Percentiles rank a stretch among this genome's conserved stretches.
Conservation (phyloP, 2,329 filamentous ascomycete genomes). For the Pseudofabraea citricarpa region DNA sequence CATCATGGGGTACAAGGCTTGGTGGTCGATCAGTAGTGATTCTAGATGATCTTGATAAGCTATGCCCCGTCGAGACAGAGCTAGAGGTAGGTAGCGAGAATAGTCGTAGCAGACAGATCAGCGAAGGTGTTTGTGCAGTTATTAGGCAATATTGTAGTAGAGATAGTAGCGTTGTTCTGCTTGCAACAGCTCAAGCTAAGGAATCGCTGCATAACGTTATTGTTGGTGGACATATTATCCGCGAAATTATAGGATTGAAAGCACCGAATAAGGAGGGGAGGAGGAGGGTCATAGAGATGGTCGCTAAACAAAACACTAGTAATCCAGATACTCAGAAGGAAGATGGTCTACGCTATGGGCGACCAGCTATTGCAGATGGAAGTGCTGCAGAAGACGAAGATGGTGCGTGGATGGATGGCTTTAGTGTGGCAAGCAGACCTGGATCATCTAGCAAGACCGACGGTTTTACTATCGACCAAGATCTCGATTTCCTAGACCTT, state of each 20-base stretch:
- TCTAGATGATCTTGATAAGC: conserved; percentile 86
- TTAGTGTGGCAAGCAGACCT: conserved; percentile 48
- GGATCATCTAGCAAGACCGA: conserved; percentile 35
- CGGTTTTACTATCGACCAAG: conserved; percentile 68
- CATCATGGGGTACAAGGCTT: conserved; percentile 84
- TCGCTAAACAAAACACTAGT: conserved; percentile 54
- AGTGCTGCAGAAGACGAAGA: conserved; percentile 48
- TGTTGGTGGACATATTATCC: conserved; percentile 84
- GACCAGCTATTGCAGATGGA: conserved; percentile 48
- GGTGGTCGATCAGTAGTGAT: conserved; percentile 82
- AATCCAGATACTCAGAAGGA: conserved; percentile 33
- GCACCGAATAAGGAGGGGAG: conserved; percentile 90
- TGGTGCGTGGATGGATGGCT: conserved; percentile 71
- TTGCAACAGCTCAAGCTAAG: conserved; percentile 93
- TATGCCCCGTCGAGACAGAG: conserved; percentile 92
- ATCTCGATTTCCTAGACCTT: conserved; percentile 86
- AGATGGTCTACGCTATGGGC: conserved; percentile 43
- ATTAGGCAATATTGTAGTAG: conserved; percentile 78
- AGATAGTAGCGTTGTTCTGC: conserved; percentile 75
- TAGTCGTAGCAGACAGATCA: conserved; percentile 84
- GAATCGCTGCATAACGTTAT: conserved; percentile 88
- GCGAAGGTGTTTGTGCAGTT: conserved; percentile 79
- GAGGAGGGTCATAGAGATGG: conserved; percentile 74
- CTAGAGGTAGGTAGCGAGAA: conserved; percentile 94
- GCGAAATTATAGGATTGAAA: conserved; percentile 84